phyloP scores from a whole-genome alignment of 140 eudicot genomes.

The Senecio squalidus region DNA sequence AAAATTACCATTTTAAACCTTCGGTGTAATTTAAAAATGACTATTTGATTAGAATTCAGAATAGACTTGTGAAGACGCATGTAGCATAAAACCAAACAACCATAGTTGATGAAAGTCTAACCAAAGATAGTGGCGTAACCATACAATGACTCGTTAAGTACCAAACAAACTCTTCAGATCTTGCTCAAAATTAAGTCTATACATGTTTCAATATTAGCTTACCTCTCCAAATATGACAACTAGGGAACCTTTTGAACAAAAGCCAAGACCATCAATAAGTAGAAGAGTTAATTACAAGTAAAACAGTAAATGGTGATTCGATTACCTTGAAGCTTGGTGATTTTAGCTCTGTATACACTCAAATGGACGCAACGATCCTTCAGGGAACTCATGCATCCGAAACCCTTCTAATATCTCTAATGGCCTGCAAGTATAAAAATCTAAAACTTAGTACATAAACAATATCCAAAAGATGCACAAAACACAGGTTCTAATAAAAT shows the following conservation, averaged over 20 bases:
- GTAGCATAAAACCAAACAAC: background rate
- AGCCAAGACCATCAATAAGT: background rate
- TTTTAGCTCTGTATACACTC: constrained; percentile 87
- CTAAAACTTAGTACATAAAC: constrained; percentile 7
- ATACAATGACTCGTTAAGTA: background rate
- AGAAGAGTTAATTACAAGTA: background rate
- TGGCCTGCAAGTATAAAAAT: constrained; percentile 52
- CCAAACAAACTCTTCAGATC: background rate
- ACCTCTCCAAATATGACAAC: background rate
- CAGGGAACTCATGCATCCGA: constrained; percentile 82
- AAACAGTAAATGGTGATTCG: background rate
- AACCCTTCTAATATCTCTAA: constrained; percentile 78
- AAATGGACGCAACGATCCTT: constrained; percentile 79
- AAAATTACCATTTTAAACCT: no score
- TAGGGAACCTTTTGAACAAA: background rate
- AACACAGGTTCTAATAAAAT: background rate
- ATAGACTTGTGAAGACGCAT: background rate
- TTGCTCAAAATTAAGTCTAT: background rate
- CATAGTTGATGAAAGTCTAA: background rate
- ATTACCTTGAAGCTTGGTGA: constrained; percentile 21
- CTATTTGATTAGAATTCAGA: background rate
- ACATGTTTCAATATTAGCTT: background rate
- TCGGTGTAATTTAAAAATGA: no score
- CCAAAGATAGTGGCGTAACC: background rate
- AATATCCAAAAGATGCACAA: constrained; percentile 3